Evolutionary conservation across 2,329 filamentous ascomycete genomes (phyloP), one percentile per base, ranked within the genome.

Genomic region (Fusarium gaditjirri): DNA sequence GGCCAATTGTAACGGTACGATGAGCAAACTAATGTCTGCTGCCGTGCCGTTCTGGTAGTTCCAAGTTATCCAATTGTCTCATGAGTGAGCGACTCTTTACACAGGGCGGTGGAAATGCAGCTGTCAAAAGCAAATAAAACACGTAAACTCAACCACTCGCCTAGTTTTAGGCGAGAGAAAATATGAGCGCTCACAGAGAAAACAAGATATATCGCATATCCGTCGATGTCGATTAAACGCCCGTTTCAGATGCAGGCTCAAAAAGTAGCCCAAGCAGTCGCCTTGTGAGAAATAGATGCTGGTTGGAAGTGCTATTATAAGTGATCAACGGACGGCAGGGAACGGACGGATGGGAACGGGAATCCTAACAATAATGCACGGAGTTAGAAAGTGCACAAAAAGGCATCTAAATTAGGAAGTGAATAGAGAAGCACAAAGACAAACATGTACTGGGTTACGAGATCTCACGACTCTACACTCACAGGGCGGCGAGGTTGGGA

Each of bases 91-190:
- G 21, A 33, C 13, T 31, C 11, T 31, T 38, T 57, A n/a, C 25
- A 42, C 25, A 29, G 12, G 31, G 19, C 6, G 39, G 25, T 54
- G 23, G n/a, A 36, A 57, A 16, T 43, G 19, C n/a, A 38, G 39
- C 7, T 25, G 19, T n/a, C 58, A 61, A 61, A 61, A 61, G 58
- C 46, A 59, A 57, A 55, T 23, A 56, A n/a, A n/a, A 25, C 9
- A 25, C 21, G 31, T 23, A 38, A 27, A 33, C 11, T 44, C n/a
- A 29, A 41, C 56, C 56, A 41, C 35, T 59, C 35, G 36, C 21
- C n/a, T 43, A 61, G 23, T 21, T 23, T 33, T 55, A 21, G 38
- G 39, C 25, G 25, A 31, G 27, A 17, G n/a, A 13, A 39, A 42
- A 35, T 55, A 19, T 36, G 57, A 60, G 33, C n/a, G 21, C 29